Conservation (phyloP, 2,329 filamentous ascomycete species). For the Phialophora tarda region DNA sequence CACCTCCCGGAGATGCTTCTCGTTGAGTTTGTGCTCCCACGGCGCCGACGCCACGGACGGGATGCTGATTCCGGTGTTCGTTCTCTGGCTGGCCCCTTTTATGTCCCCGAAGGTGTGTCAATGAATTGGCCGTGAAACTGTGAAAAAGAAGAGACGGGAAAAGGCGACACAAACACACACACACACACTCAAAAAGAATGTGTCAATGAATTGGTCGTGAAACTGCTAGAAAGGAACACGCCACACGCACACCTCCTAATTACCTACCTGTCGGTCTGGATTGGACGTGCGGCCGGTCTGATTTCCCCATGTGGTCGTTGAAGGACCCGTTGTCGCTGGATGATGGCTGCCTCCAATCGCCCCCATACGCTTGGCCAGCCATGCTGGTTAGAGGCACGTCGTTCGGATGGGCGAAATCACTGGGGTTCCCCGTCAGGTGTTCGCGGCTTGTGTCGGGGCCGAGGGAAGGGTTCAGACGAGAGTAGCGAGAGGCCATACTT, state of each 20-base stretch:
- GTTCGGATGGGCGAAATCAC: background rate
- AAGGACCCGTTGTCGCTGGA: constrained; percentile 9
- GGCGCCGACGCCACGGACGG: constrained; percentile 16
- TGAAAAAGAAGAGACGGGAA: too few relatives aligned
- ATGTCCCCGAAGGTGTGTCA: background rate
- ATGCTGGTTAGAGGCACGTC: constrained; percentile 8
- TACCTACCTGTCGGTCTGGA: constrained; percentile 11
- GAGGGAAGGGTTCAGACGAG: background rate
- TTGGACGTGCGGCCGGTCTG: background rate
- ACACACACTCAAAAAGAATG: too few relatives aligned
- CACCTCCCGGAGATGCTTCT: constrained; percentile 24
- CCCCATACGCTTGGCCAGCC: background rate
- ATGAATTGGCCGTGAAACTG: too few relatives aligned
- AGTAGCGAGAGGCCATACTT: constrained; percentile 2
- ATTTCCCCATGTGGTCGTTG: background rate
- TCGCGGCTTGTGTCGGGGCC: background rate
- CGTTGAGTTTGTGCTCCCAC: constrained; percentile 29
- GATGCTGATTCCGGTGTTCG: constrained; percentile 15
- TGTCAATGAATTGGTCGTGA: too few relatives aligned
- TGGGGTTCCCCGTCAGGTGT: background rate
- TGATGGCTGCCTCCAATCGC: background rate
- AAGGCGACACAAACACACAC: too few relatives aligned
- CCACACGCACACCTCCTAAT: background rate
- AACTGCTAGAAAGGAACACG: too few relatives aligned
- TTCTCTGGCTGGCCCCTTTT: constrained; percentile 6